Evolutionary conservation across 2,329 filamentous ascomycete species (phyloP), one percentile per base, ranked within the genome.

Genomic region (Ceratocystis huliohia): DNA sequence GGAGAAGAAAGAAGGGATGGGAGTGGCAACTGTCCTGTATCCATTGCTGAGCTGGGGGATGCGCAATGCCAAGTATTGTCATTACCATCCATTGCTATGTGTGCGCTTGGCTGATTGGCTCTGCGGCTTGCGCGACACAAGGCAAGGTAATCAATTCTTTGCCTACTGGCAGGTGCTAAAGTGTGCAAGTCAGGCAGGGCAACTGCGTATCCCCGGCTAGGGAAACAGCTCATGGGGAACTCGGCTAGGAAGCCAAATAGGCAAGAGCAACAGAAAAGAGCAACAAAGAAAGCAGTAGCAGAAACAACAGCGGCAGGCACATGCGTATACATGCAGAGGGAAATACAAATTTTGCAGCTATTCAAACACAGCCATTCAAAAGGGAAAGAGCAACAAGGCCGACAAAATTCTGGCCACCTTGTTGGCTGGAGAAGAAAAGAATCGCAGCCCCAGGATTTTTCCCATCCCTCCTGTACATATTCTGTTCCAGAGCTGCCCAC

Each of bases 351-450:
- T 25, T 33, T 17, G 5, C n/a, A 20, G 15, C 15, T 20, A 61
- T 30, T 41, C 44, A 17, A 3, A 44, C 10, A 13, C 22, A 46
- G 44, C 25, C 53, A 57, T 50, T 28, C 44, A 48, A 41, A 57
- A 45, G 8, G 22, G n/a, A 37, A 57, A 46, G 50, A 62, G 45
- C 56, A 17, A 50, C 44, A 20, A 45, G 20, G 28, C 46, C n/a
- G 6, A 5, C 25, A 46, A 63, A 59, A 50, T 62, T 63, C 33
- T 44, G 48, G 8, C 20, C 22, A 57, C 57, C 66, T 50, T 48
- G 66, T 57, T 69, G 68, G 65, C 50, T 68, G 10, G 4, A 13
- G 37, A 41, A 41, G 37, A 41, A 41, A 41, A 41, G 37, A 41
- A 41, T 57, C 61, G 20, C 28, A 44, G 33, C 28, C 13, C 41